Conservation (phyloP, 1,284 basidiomycete species). For the Leccinum pseudoinsigne region DNA sequence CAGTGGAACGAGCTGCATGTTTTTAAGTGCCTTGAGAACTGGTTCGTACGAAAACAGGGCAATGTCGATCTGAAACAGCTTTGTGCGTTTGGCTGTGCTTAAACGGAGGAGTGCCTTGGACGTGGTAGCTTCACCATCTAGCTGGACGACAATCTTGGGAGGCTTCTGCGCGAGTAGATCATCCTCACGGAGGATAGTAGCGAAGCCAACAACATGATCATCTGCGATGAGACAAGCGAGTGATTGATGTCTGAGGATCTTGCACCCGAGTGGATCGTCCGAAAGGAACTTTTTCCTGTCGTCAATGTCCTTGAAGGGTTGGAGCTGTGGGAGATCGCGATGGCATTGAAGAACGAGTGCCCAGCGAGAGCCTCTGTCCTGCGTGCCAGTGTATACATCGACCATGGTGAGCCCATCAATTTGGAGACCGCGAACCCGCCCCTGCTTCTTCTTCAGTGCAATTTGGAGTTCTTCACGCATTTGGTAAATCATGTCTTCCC, state of each 20-base stretch:
- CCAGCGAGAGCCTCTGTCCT: conserved; percentile 45
- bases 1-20: conserved; percentile 44
- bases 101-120: conserved; percentile 42
- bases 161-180: conserved; percentile 46
- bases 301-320: conserved; percentile 25
- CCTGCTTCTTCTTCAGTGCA: conserved; percentile 46
- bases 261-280: conserved; percentile 38
- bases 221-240: conserved; percentile 53
- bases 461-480: conserved; percentile 60
- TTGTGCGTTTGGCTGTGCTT: conserved; percentile 37
- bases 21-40: conserved; percentile 53
- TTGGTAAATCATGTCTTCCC: conserved; percentile 68
- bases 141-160: conserved; percentile 51
- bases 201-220: conserved; percentile 49
- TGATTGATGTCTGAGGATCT: conserved; percentile 52
- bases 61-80: conserved; percentile 58
- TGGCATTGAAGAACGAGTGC: conserved; percentile 45
- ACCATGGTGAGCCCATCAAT: conserved; percentile 42
- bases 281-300: conserved; percentile 40
- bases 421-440: conserved; percentile 42
- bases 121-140: conserved; percentile 45
- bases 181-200: conserved; percentile 54
- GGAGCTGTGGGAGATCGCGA: conserved; percentile 44
- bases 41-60: conserved; percentile 65
- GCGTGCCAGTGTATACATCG: conserved; percentile 39